Evolutionary conservation across 768 basidiomycete genomes (phyloP), one percentile per base, ranked within the genome.

Genomic region (Guyanaporus albipodus): DNA sequence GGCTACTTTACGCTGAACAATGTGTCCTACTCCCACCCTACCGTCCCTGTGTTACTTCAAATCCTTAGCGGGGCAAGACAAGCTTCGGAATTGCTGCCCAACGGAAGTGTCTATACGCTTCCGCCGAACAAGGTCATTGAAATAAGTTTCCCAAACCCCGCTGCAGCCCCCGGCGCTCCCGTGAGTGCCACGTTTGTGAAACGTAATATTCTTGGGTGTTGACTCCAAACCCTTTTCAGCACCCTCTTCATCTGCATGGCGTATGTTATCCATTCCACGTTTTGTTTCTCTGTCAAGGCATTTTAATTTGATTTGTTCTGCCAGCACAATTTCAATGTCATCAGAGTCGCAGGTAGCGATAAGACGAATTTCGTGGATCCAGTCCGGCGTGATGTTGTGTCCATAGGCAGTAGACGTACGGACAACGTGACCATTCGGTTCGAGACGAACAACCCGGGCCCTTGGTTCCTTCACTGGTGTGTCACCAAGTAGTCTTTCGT

Each of bases 371-470:
- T 61, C 19, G 53, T 55, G 3, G 64, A 70, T 38, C 71, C 71
- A 4, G 55, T 67, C 19, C 50, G 52, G 29, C 60, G 70, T 10
- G 70, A 72, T 17, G 58, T 58, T 4, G 59, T 64, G 19, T 59
- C 53, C 19, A 41, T 56, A 0, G 62, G 62, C 24, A 39, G n/a
- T 1, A 34, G 29, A 2, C 42, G 74, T 60, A 50, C 41, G 5
- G 62, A 76, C 65, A 63, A 75, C 55, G 76, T 78, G 19, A 75
- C 74, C 6, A 68, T 86, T 38, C 74, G 81, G 38, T 85, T 82
- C 62, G 58, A 64, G n/a, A 82, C 82, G 1, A 76, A 85, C 50
- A 41, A 41, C 17, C 33, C 33, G 17, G 33, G 33, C 17, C 28
- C 28, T 29, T 29, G 28, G 28, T 14, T 29, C 28, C 28, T 29